These are phyloP conservation scores for Raphanus raphanistrum DNA, from an alignment of 345 rosid genomes.

Conservation along the genomic window DNA sequence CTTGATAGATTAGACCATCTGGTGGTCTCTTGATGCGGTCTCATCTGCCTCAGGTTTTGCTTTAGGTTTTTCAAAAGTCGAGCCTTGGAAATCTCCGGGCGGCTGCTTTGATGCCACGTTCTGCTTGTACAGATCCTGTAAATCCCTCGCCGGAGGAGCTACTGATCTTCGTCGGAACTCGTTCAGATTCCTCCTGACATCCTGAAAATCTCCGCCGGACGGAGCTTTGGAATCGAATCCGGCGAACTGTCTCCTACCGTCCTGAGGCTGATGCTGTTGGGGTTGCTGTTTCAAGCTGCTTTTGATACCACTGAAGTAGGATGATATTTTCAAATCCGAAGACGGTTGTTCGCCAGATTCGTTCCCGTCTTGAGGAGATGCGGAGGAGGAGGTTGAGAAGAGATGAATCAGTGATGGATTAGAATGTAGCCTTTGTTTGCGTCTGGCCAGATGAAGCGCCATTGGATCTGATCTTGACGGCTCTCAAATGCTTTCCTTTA, in stretches of 20 bases:
- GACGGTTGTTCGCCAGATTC: conserved; percentile 23
- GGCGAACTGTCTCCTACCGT: conserved; percentile 14
- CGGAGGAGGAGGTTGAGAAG: conserved; percentile 48
- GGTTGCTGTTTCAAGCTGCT: conserved; percentile 47
- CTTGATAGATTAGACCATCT: conserved; percentile 23
- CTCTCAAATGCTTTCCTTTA: conserved; percentile 5
- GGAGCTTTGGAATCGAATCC: conserved; percentile 23
- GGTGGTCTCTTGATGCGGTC: conserved; percentile 6
- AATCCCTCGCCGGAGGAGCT: conserved; percentile 38
- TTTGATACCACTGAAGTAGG: conserved; percentile 52
- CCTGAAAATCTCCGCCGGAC: conserved; percentile 25
- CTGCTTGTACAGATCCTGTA: conserved; percentile 48
- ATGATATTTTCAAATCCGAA: conserved; percentile 36
- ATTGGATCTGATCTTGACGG: conserved; percentile 32
- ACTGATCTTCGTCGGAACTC: conserved; percentile 50
- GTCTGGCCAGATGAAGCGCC: conserved; percentile 53
- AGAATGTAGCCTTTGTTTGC: conserved; percentile 41
- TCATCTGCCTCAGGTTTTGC: conserved; percentile 45
- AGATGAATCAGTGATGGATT: conserved; percentile 49
- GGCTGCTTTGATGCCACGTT: conserved; percentile 31
- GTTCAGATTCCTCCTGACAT: conserved; percentile 53
- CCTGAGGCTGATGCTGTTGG: conserved; percentile 15
- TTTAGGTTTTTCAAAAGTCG: conserved; percentile 30
- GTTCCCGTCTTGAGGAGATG: conserved; percentile 27
- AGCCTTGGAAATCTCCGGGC: background rate